Base-by-base conservation (phyloP, 176 grass and related monocot genomes). In the Oryza glaberrima region DNA sequence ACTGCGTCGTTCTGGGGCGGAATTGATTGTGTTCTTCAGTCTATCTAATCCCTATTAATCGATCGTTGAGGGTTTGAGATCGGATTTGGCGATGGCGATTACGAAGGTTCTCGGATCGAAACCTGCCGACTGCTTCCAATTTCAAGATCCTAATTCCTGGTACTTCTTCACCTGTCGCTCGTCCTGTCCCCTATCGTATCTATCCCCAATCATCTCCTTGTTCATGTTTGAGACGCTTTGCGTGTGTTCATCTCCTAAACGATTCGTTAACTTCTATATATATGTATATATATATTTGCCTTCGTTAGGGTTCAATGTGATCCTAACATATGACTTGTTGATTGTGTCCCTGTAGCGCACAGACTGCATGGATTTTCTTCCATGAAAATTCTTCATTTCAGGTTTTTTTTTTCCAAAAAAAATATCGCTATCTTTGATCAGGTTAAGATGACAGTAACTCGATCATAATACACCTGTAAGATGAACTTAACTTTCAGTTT, bases 51-150 rank as follows among this genome's bases (percentile, higher is more conserved):
- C 38, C 38, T 40, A 40, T 40, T 72, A 15, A 40, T 68, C 71
- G 12, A 67, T 67, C 54, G 20, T 19, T 7, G 34, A 40, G 11
- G 14, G 3, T 34, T 61, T 54, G 22, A 22, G 66, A 45, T 7
- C 1, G 19, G 1, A 3, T 7, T 7, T 19, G 63, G 13, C 68
- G 60, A 79, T 68, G 88, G 38, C 84, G 6, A 70, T 65, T 69
- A 69, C 22, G 8, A 90, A 73, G 89, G 80, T 80, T 65, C 81
- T 90, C 4, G 89, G 89, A 80, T 90, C 84, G 51, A 87, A 84
- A 63, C 76, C 84, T 30, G 48, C 89, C 22, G 84, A 80, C 12
- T 65, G 40, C 70, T 90, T 90, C 89, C 84, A 87, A 11, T 67
- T 83, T 75, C 48, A 40, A 19, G 76, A 78, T 30, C 89, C 80